Evolutionary conservation across 371 early-diverging fungal species (phyloP), one percentile per base, ranked within the genome.

Genomic region (Mucor sp.): DNA sequence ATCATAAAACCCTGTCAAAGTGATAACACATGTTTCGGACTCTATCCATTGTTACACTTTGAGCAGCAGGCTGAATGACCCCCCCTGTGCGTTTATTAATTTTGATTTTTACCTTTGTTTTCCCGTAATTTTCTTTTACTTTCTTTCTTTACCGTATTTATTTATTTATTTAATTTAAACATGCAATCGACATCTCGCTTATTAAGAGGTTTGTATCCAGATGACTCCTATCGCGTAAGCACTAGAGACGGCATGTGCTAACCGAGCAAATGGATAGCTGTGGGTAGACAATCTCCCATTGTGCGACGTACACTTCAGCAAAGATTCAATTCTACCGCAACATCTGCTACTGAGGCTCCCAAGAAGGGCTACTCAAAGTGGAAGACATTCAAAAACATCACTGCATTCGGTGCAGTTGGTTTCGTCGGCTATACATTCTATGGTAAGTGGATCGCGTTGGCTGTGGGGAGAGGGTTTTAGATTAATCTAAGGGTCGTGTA

Each of bases 401-500:
- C 68, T 14, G 33, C 53, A n/a, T 21, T 65, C 17, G 72, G 72
- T 61, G 37, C 67, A 44, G 64, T 56, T n/a, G 67, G 67, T 39
- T 71, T 71, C 23, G 55, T 71, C 1, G 71, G 71, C 30, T 53
- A 43, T 41, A 71, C 71, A n/a, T 50, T 71, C 9, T 71, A 71
- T 25, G 58, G 71, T 71, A 71, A 66, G 58, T 59, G 12, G 2
- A 48, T 28, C 4, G 32, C 3, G 56, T 3, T 27, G 7, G 11
- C 7, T 41, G n/a, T 48, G 15, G 39, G 8, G 6, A 19, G 6
- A 21, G 15, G 5, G 19, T 32, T 43, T 25, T 53, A 53, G 53
- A 44, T 28, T 44, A 60, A 28, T 28, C 17, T 30, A 59, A 39
- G 4, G 15, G 15, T n/a, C 19, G 1, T 28, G 27, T 75, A n/a